Conservation (phyloP, 768 basidiomycete genomes). For the Suillus brevipes region DNA sequence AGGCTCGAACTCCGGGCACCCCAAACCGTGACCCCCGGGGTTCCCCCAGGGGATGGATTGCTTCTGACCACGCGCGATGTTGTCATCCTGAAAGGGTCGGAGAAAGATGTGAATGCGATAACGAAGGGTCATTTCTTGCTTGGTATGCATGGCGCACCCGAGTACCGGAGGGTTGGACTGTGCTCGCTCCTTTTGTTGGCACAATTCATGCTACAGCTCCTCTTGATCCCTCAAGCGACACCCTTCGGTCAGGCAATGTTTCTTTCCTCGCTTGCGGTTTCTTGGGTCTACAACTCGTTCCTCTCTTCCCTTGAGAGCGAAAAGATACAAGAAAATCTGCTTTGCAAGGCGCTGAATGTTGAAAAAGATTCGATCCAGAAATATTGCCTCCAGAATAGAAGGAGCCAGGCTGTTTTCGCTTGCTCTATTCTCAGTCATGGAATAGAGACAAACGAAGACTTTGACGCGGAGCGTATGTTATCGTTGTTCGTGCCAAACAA, state of each 20-base stretch:
- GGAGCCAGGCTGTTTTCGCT: conserved; percentile 25
- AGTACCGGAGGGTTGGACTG: conserved; percentile 25
- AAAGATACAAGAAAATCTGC: conserved; percentile 24
- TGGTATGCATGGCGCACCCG: conserved; percentile 13
- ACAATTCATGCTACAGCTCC: conserved; percentile 36
- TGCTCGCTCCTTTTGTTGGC: conserved; percentile 32
- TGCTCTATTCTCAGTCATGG: conserved; percentile 27
- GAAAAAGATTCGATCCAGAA: conserved; percentile 16
- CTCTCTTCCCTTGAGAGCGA: conserved; percentile 39
- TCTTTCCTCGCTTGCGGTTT: conserved; percentile 30
- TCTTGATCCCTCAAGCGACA: conserved; percentile 35
- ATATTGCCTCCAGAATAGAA: conserved; percentile 24
- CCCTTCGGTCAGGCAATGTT: conserved; percentile 40
- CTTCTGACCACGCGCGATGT: conserved; percentile 26
- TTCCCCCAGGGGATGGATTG: conserved; percentile 34
- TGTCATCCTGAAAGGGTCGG: conserved; percentile 32
- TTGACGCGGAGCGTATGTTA: conserved; percentile 18
- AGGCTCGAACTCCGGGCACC: conserved; percentile 19
- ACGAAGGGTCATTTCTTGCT: conserved; percentile 33
- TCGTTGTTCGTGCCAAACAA: conserved; percentile 24
- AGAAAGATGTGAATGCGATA: conserved; percentile 31
- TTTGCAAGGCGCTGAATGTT: conserved; percentile 17
- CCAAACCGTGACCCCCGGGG: conserved; percentile 22
- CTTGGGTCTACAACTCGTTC: conserved; percentile 38
- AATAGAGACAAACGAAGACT: conserved; percentile 11